Conservation (phyloP, 805 yeast genomes). For the Wickerhamomyces rabaulensis region DNA sequence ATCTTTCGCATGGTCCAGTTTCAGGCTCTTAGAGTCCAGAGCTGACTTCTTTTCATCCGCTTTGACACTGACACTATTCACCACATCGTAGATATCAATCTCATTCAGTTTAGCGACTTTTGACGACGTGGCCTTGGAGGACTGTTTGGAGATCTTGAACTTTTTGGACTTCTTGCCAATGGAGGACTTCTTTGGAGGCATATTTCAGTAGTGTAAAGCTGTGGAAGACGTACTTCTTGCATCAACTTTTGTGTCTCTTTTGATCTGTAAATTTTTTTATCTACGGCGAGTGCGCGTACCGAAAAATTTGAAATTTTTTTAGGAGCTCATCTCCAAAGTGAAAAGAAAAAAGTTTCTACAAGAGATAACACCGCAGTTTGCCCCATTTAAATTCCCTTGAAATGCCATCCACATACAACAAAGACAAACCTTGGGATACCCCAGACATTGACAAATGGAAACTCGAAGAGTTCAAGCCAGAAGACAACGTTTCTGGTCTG, state of each 20-base stretch:
- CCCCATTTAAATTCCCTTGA: background rate
- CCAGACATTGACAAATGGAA: conserved; percentile 93
- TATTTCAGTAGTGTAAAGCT: background rate
- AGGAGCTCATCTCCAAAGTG: background rate
- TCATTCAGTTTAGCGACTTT: conserved; percentile 9
- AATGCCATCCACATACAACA: conserved; percentile 91
- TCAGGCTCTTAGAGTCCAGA: conserved; percentile 15
- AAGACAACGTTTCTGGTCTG: conserved; percentile 79
- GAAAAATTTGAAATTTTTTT: background rate
- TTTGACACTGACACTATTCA: conserved; percentile 1
- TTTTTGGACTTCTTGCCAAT: conserved; percentile 16
- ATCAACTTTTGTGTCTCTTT: background rate
- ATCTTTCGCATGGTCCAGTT: conserved; percentile 18
- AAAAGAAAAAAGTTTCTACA: background rate
- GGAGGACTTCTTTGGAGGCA: conserved; percentile 8
- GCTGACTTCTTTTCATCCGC: conserved; percentile 1
- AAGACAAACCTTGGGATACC: conserved; percentile 98
- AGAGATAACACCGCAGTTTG: background rate
- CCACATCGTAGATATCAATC: conserved; percentile 7
- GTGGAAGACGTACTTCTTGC: background rate
- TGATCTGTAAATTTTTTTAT: conserved; percentile 1
- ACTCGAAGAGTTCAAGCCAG: conserved; percentile 81
- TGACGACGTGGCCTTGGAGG: conserved; percentile 4
- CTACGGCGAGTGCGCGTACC: background rate
- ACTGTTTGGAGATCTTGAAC: conserved; percentile 5